Evolutionary conservation across 352 stramenopile species (phyloP).

Genomic region (Aphanomyces invadans): DNA sequence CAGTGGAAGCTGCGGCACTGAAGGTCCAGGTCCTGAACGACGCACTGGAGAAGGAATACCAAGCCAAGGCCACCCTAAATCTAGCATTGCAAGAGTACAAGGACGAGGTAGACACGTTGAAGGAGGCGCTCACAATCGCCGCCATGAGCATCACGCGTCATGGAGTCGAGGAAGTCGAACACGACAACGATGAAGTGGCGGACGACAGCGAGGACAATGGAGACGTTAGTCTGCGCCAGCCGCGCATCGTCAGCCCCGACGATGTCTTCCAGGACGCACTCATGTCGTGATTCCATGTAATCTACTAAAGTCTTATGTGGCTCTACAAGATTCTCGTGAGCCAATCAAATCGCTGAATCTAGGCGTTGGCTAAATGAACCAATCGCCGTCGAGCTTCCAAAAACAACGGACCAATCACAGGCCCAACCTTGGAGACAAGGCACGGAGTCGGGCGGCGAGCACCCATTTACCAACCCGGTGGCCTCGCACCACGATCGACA

Average conservation of each 20-base stretch:
- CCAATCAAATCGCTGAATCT: neutral
- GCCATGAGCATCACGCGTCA: conserved; percentile 40
- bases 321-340: neutral
- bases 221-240: neutral
- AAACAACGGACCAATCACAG: conserved; percentile 5
- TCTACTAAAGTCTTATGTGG: neutral
- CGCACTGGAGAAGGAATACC: conserved; percentile 52
- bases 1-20: conserved; percentile 38
- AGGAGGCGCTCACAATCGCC: conserved; percentile 65
- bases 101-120: conserved; percentile 61
- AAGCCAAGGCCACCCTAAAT: conserved; percentile 42
- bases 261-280: conserved; percentile 5
- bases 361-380: neutral
- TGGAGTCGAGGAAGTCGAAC: conserved; percentile 5
- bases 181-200: conserved; percentile 23
- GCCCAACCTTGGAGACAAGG: neutral
- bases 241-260: neutral
- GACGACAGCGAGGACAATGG: too few species aligned
- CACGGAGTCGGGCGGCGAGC: neutral
- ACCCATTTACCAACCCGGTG: neutral
- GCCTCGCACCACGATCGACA: neutral
- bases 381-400: conserved; percentile 9
- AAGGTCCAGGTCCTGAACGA: conserved; percentile 44
- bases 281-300: neutral
- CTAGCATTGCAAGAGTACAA: conserved; percentile 57